These are phyloP conservation scores for Thielaviopsis musarum DNA, from an alignment of 2,329 filamentous ascomycete species.

Conservation along the genomic window DNA sequence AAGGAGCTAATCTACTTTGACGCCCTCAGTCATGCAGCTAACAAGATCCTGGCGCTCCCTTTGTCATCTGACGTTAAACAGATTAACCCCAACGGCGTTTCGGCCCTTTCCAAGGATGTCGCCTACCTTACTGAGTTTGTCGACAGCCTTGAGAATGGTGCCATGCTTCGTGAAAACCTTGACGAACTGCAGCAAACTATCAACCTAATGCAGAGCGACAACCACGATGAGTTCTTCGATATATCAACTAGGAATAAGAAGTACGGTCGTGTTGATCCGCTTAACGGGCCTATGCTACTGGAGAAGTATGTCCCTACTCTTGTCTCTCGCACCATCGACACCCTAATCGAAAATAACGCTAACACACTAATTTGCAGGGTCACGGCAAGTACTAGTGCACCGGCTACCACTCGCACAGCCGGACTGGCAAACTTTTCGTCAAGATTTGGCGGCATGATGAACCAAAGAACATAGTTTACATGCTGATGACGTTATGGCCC, in stretches of 20 bases:
- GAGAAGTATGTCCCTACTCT: slow-evolving; percentile 56
- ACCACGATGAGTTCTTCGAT: slow-evolving; percentile 95
- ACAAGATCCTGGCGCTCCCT: slow-evolving; percentile 66
- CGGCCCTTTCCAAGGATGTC: slow-evolving; percentile 67
- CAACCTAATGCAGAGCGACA: slow-evolving; percentile 69
- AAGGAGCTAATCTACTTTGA: slow-evolving; percentile 98
- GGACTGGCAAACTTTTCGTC: slow-evolving; percentile 59
- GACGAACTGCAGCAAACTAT: slow-evolving; percentile 92
- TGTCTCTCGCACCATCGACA: background rate
- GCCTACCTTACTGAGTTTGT: slow-evolving; percentile 76
- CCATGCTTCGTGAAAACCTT: slow-evolving; percentile 74
- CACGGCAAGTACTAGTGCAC: slow-evolving; percentile 36
- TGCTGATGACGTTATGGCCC: background rate
- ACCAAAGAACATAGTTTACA: slow-evolving; percentile 9
- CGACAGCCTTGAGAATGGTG: slow-evolving; percentile 62
- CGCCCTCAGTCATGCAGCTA: slow-evolving; percentile 76
- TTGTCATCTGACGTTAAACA: slow-evolving; percentile 62
- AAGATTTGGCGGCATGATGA: slow-evolving; percentile 40
- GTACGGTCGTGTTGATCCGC: slow-evolving; percentile 79
- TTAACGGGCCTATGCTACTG: slow-evolving; percentile 75
- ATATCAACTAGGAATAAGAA: slow-evolving; percentile 79
- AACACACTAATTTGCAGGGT: slow-evolving; percentile 31
- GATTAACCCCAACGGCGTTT: slow-evolving; percentile 77
- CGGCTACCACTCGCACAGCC: slow-evolving; percentile 40
- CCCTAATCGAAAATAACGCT: background rate